Evolutionary conservation across 805 yeast species (phyloP).

Genomic region (Suhomyces canberraensis): DNA sequence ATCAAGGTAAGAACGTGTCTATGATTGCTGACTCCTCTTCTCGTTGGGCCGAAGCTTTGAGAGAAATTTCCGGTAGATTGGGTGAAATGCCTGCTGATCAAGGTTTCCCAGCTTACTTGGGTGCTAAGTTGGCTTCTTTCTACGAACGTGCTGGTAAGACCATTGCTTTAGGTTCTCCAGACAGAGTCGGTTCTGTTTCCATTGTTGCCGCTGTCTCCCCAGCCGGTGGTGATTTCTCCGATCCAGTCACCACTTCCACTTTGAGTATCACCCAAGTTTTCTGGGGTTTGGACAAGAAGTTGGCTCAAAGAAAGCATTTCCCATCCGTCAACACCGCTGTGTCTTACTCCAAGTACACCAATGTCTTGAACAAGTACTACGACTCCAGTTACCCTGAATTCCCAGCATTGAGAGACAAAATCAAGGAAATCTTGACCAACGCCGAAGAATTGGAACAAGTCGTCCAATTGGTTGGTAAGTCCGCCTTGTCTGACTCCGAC

Average conservation of each 20-base stretch:
- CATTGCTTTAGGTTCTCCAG: conserved; percentile 91
- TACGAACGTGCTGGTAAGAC: conserved; percentile 99
- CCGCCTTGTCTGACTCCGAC: conserved; percentile 94
- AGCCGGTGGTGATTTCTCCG: conserved; percentile 99
- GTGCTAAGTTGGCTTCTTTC: conserved; percentile 98
- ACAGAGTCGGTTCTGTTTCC: conserved; percentile 96
- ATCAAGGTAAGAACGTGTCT: conserved; percentile 97
- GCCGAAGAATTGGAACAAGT: conserved; percentile 99
- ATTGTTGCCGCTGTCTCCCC: conserved; percentile 99
- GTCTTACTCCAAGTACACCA: conserved; percentile 95
- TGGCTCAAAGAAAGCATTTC: conserved; percentile 99
- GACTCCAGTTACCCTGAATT: conserved; percentile 86
- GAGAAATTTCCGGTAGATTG: conserved; percentile 99
- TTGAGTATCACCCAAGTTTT: conserved; percentile 99
- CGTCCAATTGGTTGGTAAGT: conserved; percentile 98
- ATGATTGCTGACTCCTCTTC: conserved; percentile 99
- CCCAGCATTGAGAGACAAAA: conserved; percentile 84
- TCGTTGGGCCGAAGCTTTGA: conserved; percentile 99
- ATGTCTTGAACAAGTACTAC: conserved; percentile 80
- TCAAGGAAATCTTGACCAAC: conserved; percentile 89
- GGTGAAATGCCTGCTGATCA: conserved; percentile 99
- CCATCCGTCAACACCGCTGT: conserved; percentile 96
- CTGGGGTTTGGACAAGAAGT: conserved; percentile 99
- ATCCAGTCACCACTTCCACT: conserved; percentile 98
- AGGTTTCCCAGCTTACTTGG: conserved; percentile 99